Evolutionary conservation across 257 asterid genomes (phyloP), one percentile per base, ranked within the genome.

Genomic region (Solanum chmielewskii): DNA sequence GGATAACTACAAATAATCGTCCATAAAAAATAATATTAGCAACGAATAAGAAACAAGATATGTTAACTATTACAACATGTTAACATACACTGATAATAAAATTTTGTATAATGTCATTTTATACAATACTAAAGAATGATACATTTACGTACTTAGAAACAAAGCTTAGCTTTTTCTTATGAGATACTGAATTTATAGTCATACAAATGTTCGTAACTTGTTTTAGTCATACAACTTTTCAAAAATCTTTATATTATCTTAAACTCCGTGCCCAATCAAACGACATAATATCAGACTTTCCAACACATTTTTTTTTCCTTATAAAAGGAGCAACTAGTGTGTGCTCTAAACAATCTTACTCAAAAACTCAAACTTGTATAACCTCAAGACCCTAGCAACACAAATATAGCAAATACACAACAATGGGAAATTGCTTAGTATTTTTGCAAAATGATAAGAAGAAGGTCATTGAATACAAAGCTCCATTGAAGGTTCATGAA

Each of bases 391-490:
- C 75, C 37, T 14, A 70, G 80, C 47, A 73, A 9, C 80, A 73
- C 44, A 71, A 73, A 35, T 27, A 35, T 35, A 73, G 91, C 47
- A 73, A 35, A 37, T 4, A 74, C 81, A 74, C 81, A 74, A 74
- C 18, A 37, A 74, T 74, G 81, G 98, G 98, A 75, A 95, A 95
- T 86, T 94, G 97, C 91, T 52, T 95, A 86, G 91, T 89, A 74
- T 31, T 74, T 92, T 81, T 83, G 88, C 92, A 92, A 56, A 52
- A 91, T 93, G 90, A 95, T 92, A 92, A 83, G 92, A 87, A 94
- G 44, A 91, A 93, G 87, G 86, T 90, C 71, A 90, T 95, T 27
- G 93, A 93, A 74, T 91, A 91, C 90, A 93, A 89, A 87, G 29
- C 93, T 83, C 96, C 96, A 15, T 87, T 90, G 11, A 90, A 85